A percentile compares a stretch with the other conserved stretches of the same genome.
phyloP scores from a whole-genome alignment of 257 asterid genomes.

The Plectranthus barbatus region DNA sequence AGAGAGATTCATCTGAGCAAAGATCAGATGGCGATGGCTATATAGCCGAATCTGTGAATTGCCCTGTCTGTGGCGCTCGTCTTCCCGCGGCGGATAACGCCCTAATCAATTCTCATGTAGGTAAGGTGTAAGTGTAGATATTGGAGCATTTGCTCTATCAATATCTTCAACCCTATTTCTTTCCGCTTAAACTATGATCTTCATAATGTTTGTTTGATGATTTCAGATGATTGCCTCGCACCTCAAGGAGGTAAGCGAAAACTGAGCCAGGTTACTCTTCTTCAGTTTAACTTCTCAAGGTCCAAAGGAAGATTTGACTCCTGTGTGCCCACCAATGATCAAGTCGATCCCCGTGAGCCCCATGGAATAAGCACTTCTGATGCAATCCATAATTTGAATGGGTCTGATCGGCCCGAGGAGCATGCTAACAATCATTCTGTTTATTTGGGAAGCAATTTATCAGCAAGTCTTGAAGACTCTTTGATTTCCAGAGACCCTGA shows the following conservation, averaged over 20 bases:
- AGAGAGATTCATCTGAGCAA: slow-evolving; percentile 18
- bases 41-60: slow-evolving; percentile 36
- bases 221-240: slow-evolving; percentile 70
- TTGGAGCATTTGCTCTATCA: background rate
- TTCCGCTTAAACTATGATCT: background rate
- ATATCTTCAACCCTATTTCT: background rate
- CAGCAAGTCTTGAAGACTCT: slow-evolving; percentile 18
- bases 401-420: slow-evolving; percentile 22
- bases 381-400: slow-evolving; percentile 10
- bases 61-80: slow-evolving; percentile 66
- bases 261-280: slow-evolving; percentile 70
- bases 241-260: slow-evolving; percentile 65
- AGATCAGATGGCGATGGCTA: slow-evolving; percentile 11
- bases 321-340: slow-evolving; percentile 9
- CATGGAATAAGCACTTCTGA: slow-evolving; percentile 6
- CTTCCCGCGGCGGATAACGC: slow-evolving; percentile 42
- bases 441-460: slow-evolving; percentile 3
- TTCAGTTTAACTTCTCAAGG: slow-evolving; percentile 64
- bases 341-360: slow-evolving; percentile 7
- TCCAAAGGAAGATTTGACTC: slow-evolving; percentile 33
- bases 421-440: slow-evolving; percentile 10
- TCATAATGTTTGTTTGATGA: background rate
- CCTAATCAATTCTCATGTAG: slow-evolving; percentile 71
- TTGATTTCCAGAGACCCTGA: slow-evolving; percentile 15
- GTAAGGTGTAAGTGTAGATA: slow-evolving; percentile 22